Percentiles rank a stretch among this genome's conserved stretches.
phyloP scores from a whole-genome alignment of 148 eudicot genomes.

The Fagopyrum homotropicum region DNA sequence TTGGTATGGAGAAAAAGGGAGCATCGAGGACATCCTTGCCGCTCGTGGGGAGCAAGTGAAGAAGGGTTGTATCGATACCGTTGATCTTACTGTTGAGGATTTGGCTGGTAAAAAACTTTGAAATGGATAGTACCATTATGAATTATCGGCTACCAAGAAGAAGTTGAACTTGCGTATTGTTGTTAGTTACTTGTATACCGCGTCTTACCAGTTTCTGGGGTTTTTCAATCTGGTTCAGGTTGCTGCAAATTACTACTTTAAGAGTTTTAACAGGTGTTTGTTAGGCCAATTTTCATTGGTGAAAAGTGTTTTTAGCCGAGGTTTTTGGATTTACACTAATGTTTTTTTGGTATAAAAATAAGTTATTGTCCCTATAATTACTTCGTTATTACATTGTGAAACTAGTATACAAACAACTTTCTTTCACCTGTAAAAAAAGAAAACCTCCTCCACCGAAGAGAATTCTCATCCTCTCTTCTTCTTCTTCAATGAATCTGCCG shows the following conservation, averaged over 20 bases:
- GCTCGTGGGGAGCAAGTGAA: conserved; percentile 74
- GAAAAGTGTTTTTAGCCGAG: no score
- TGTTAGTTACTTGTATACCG: neutral
- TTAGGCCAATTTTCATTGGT: no score
- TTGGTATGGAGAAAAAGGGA: conserved; percentile 75
- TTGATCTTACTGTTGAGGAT: conserved; percentile 75
- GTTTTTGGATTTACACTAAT: no score
- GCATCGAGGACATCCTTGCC: conserved; percentile 69
- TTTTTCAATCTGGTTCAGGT: neutral
- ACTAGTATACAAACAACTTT: no score
- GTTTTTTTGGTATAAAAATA: no score
- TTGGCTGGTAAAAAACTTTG: conserved; percentile 54
- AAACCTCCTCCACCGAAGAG: no score
- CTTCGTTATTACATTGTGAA: no score
- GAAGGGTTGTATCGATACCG: conserved; percentile 54
- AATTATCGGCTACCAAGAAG: neutral
- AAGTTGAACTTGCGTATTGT: neutral
- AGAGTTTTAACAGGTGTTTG: neutral
- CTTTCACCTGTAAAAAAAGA: no score
- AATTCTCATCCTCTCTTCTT: no score
- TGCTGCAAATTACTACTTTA: neutral
- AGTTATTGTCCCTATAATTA: no score
- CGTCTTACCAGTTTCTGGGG: neutral
- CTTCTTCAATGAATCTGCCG: no score
- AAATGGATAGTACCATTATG: neutral